These are phyloP conservation scores for Phytophthora cactorum DNA, from an alignment of 352 stramenopile species.

Conservation along the genomic window DNA sequence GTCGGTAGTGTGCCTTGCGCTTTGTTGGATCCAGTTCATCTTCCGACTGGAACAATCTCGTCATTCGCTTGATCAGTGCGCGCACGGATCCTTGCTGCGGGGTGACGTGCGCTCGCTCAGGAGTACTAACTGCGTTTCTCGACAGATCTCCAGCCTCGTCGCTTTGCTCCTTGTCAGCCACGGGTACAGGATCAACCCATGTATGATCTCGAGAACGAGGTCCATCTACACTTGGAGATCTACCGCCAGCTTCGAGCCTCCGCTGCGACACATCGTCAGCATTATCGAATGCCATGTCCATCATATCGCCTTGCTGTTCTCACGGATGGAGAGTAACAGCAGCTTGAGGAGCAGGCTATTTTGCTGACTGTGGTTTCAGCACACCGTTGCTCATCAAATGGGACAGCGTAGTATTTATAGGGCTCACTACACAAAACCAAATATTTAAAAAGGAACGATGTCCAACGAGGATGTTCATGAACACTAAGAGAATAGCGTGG, in stretches of 20 bases:
- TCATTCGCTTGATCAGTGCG: conserved; percentile 46
- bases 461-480: no score
- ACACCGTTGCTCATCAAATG: background rate
- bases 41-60: conserved; percentile 46
- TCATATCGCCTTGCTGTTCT: conserved; percentile 39
- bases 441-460: no score
- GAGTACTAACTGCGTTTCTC: conserved; percentile 13
- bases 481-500: no score
- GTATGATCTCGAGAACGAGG: conserved; percentile 16
- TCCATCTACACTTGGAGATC: conserved; percentile 4
- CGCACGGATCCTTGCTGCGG: conserved; percentile 35
- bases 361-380: conserved; percentile 26
- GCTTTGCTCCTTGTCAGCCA: background rate
- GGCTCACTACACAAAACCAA: background rate
- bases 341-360: background rate
- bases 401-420: conserved; percentile 29
- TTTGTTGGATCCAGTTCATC: conserved; percentile 46
- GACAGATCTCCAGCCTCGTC: conserved; percentile 6
- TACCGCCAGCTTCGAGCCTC: conserved; percentile 13
- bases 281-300: conserved; percentile 49
- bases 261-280: conserved; percentile 26
- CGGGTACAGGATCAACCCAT: conserved; percentile 21
- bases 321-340: background rate
- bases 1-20: conserved; percentile 64
- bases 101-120: conserved; percentile 1